Percentiles rank a stretch among this genome's conserved stretches.
phyloP scores from a whole-genome alignment of 345 rosid species.

The Corymbia maculata region DNA sequence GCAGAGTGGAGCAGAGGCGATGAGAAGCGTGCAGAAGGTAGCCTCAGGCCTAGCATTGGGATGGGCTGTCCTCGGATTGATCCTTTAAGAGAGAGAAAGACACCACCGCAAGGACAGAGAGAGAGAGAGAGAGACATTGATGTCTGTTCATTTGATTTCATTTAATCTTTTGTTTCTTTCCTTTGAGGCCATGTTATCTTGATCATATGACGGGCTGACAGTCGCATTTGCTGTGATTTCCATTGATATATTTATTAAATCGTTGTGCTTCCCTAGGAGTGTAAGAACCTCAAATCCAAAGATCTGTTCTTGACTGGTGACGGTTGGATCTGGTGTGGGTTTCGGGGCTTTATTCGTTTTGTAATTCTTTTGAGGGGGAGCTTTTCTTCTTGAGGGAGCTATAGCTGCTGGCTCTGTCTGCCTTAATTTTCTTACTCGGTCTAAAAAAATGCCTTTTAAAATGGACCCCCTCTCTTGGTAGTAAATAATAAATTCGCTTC shows the following conservation, averaged over 20 bases:
- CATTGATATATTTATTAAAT: neutral
- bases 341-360: neutral
- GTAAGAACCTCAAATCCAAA: neutral
- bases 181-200: neutral
- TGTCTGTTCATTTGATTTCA: neutral
- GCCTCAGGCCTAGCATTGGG: constrained; percentile 42
- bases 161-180: neutral
- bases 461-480: neutral
- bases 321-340: neutral
- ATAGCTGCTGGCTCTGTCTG: neutral
- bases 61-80: constrained; percentile 33
- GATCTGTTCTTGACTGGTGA: neutral
- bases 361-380: neutral
- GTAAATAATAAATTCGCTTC: neutral
- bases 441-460: neutral
- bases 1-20: constrained; percentile 60
- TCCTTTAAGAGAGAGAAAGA: constrained; percentile 10
- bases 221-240: neutral
- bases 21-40: constrained; percentile 12
- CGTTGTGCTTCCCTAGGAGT: neutral
- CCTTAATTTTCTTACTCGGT: neutral
- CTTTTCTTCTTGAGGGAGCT: neutral
- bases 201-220: neutral
- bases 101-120: neutral
- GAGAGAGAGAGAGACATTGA: neutral